Conservation (phyloP, 768 basidiomycete species). For the Galerina marginata region DNA sequence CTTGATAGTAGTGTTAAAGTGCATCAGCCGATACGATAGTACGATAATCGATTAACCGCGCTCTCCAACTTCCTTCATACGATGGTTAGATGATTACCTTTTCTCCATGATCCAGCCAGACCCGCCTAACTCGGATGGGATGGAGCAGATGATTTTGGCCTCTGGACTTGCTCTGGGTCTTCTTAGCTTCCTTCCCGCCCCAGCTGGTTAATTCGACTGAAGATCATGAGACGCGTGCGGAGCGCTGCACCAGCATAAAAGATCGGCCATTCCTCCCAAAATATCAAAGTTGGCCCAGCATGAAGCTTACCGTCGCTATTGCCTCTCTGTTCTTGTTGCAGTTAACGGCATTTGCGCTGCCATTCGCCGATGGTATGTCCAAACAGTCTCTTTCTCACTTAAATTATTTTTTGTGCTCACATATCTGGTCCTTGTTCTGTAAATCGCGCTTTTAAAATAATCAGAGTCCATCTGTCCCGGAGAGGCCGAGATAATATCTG, state of each 20-base stretch:
- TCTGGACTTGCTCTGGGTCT: not conserved
- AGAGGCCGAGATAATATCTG: constrained; percentile 21
- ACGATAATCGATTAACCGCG: too few species aligned
- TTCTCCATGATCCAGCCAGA: not conserved
- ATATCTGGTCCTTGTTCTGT: not conserved
- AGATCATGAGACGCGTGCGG: too few species aligned
- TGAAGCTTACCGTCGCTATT: not conserved
- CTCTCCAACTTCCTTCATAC: too few species aligned
- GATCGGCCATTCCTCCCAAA: too few species aligned
- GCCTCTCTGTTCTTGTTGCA: not conserved
- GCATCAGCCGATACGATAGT: too few species aligned
- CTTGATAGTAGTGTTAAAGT: too few species aligned
- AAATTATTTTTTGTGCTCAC: not conserved
- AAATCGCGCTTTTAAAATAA: too few species aligned
- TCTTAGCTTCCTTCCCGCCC: too few species aligned
- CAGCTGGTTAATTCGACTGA: too few species aligned
- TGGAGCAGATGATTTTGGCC: not conserved
- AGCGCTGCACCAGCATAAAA: too few species aligned
- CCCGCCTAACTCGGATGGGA: not conserved
- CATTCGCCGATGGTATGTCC: constrained; percentile 4
- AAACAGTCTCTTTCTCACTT: not conserved
- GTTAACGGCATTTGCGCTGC: not conserved
- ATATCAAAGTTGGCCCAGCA: not conserved
- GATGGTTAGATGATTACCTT: too few species aligned
- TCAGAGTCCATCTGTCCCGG: constrained; percentile 16